A percentile compares a stretch with the other conserved stretches of the same genome.
These are phyloP conservation scores for Aspergillus sp. DNA, from an alignment of 2,329 filamentous ascomycete genomes.

Conservation along the genomic window DNA sequence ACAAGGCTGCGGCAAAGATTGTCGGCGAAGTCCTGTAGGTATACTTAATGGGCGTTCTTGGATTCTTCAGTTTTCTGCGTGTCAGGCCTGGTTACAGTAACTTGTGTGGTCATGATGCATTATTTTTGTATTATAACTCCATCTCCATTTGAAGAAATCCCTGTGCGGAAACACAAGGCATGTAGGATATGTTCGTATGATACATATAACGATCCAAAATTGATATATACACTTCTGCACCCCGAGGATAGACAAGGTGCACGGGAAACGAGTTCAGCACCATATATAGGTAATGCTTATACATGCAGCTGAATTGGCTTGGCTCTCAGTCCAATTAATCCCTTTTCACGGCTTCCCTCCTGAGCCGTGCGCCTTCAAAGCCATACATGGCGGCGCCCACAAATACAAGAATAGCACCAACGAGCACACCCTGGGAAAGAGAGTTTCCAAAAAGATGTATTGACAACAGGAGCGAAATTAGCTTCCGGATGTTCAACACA, in stretches of 20 bases:
- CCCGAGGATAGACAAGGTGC: not conserved
- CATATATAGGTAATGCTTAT: no score
- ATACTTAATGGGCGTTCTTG: not conserved
- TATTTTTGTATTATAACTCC: constrained; percentile 1
- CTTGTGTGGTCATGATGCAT: not conserved
- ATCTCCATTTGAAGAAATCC: not conserved
- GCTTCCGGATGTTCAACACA: constrained; percentile 90
- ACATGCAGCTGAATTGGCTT: not conserved
- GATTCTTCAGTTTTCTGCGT: not conserved
- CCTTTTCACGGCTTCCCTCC: constrained; percentile 24
- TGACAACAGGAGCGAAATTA: constrained; percentile 85
- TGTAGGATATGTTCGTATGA: not conserved
- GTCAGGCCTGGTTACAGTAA: not conserved
- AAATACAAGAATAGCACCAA: constrained; percentile 85
- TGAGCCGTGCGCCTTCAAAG: constrained; percentile 57
- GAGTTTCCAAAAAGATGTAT: constrained; percentile 93
- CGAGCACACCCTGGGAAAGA: constrained; percentile 71
- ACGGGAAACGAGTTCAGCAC: no score
- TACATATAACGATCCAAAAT: not conserved
- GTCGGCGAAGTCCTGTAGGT: constrained; percentile 86
- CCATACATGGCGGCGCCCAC: constrained; percentile 88
- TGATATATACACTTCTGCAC: not conserved
- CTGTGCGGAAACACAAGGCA: not conserved
- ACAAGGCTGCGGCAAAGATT: constrained; percentile 97
- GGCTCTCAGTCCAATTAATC: constrained; percentile 4